Base-by-base conservation (phyloP, 2,329 filamentous ascomycete genomes). In the Aspergillus sp. region DNA sequence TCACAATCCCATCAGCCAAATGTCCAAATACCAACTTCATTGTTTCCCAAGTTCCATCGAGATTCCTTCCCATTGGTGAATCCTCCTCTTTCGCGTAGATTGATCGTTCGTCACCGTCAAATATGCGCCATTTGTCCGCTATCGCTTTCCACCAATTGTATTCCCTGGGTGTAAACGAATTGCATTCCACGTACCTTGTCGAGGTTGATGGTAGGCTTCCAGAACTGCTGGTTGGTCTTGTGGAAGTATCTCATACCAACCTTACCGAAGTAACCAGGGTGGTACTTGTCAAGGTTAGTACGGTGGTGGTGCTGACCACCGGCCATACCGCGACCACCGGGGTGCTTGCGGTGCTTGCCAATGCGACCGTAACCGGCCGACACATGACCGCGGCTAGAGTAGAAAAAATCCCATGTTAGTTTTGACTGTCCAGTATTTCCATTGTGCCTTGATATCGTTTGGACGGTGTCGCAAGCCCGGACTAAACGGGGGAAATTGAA, bases 241-340 rank as follows among this genome's bases (percentile, higher is more conserved):
- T 97, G 91, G 88, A 95, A 96, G 80, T 91, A 85, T 70, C 88
- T 81, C 87, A 91, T 91, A 79, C 87, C 86, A 65, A 91, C 88
- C 81, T 96, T 95, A 78, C 89, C 89, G 78, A 96, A 97, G 88
- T 97, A 97, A 89, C 93, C 93, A 57, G 91, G 90, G 73, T 95
- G 88, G 85, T 91, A 90, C 78, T 91, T 90, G 75, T 88, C 85
- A 68, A 90, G 79, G 80, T 94, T 95, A 70, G 88, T 95, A 63
- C 88, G 78, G 84, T 94, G 89, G 80, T 98, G 93, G 82, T 98
- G 93, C 80, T 96, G 89, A 83, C 90, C 91, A 94, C 93, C 91
- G 74, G 93, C 93, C 78, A 88, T 88, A 84, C 83, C 82, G 71
- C 82, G 82, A 80, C 81, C 83, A 82, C 83, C 82, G 69, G 83